These are phyloP conservation scores for Rasamsonia emersonii DNA, from an alignment of 2,329 filamentous ascomycete genomes.

Conservation along the genomic window DNA sequence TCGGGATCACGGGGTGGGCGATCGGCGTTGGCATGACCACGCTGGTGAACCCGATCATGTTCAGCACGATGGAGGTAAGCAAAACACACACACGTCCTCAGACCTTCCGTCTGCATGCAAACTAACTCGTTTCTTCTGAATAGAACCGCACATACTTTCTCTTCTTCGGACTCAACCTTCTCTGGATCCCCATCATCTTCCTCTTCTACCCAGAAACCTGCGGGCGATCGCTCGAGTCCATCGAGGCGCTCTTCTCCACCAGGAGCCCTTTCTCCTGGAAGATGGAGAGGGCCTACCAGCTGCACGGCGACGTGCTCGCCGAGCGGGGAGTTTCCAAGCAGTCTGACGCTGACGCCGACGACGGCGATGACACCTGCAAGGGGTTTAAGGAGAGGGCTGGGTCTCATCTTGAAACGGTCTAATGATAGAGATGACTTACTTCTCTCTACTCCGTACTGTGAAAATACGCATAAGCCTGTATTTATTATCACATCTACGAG, in stretches of 20 bases:
- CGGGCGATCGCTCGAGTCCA: constrained; percentile 43
- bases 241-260: constrained; percentile 43
- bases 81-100: not conserved
- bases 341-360: not conserved
- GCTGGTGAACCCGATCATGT: constrained; percentile 46
- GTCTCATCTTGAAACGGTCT: too few relatives aligned
- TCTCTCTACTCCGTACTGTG: too few relatives aligned
- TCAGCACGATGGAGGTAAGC: constrained; percentile 30
- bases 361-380: not conserved
- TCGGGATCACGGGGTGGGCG: constrained; percentile 52
- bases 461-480: too few relatives aligned
- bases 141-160: constrained; percentile 43
- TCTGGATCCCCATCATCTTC: constrained; percentile 44
- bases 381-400: not conserved
- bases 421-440: too few relatives aligned
- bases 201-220: constrained; percentile 48
- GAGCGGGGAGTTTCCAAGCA: constrained; percentile 11
- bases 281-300: constrained; percentile 36
- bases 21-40: constrained; percentile 48
- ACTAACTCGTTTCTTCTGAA: constrained; percentile 4
- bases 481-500: too few relatives aligned
- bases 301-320: constrained; percentile 23
- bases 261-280: constrained; percentile 37
- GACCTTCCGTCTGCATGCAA: too few relatives aligned
- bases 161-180: constrained; percentile 43